Evolutionary conservation across 163 green algal genomes (phyloP).

Genomic region (Chlamydomonas reinhardtii): DNA sequence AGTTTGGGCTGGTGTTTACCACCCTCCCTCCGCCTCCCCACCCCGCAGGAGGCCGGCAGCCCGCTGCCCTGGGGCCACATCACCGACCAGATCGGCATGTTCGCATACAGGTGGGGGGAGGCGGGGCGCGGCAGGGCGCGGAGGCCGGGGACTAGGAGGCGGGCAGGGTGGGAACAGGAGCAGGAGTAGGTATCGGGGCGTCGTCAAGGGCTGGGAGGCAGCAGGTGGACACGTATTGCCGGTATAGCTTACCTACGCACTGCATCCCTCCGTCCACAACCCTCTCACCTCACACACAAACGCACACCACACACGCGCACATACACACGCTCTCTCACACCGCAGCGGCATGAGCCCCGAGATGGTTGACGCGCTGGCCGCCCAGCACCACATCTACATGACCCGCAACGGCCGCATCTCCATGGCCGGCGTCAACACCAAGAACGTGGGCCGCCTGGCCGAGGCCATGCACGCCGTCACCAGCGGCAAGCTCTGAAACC

Average conservation of each 20-base stretch:
- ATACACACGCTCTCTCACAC: too few relatives aligned
- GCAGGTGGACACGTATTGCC: too few relatives aligned
- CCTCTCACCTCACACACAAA: too few relatives aligned
- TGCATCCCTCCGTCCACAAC: too few relatives aligned
- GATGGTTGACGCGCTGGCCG: constrained; percentile 79
- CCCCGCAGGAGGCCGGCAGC: constrained; percentile 56
- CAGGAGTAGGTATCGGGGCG: too few relatives aligned
- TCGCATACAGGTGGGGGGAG: constrained; percentile 49
- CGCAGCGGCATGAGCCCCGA: constrained; percentile 55
- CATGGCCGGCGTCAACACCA: constrained; percentile 89
- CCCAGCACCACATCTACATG: constrained; percentile 88
- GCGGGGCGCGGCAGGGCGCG: too few relatives aligned
- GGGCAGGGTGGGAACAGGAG: too few relatives aligned
- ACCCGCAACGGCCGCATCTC: constrained; percentile 91
- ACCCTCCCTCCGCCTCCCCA: neutral
- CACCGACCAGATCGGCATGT: constrained; percentile 58
- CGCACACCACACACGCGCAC: too few relatives aligned
- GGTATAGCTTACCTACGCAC: too few relatives aligned
- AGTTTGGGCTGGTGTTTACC: too few relatives aligned
- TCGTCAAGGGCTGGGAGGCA: too few relatives aligned
- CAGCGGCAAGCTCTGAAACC: constrained; percentile 32
- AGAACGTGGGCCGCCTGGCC: constrained; percentile 85
- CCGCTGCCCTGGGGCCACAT: constrained; percentile 82
- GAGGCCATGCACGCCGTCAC: constrained; percentile 87
- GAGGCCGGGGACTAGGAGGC: too few relatives aligned